A percentile compares a stretch with the other conserved stretches of the same genome.
Conservation (phyloP, 495 filamentous ascomycete species). For the Hypoxylon cercidicola region DNA sequence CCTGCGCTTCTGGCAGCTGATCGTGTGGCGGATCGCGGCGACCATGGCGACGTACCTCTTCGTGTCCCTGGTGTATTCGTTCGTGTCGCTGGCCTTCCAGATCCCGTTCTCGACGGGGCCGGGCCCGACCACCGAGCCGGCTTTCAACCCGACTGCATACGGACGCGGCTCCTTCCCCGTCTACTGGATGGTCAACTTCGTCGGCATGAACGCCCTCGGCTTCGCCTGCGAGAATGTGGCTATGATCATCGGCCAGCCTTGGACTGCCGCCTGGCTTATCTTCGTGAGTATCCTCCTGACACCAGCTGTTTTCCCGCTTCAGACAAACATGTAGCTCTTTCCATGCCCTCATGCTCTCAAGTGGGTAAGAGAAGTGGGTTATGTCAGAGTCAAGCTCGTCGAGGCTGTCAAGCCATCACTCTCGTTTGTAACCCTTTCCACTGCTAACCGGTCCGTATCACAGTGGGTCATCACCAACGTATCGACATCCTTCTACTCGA, state of each 20-base stretch:
- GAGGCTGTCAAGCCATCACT: not conserved
- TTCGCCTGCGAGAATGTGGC: constrained; percentile 78
- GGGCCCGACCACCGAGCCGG: constrained; percentile 56
- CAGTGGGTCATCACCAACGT: constrained; percentile 78
- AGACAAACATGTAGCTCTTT: not conserved
- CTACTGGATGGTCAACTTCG: constrained; percentile 80
- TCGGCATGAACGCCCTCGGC: constrained; percentile 74
- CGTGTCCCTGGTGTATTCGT: constrained; percentile 72
- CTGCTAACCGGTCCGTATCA: constrained; percentile 6
- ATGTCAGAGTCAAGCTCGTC: not conserved
- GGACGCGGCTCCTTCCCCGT: constrained; percentile 70
- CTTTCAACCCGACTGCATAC: constrained; percentile 66
- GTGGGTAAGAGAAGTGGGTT: not conserved
- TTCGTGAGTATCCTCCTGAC: constrained; percentile 52
- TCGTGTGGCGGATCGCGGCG: constrained; percentile 70
- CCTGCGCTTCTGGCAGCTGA: constrained; percentile 67
- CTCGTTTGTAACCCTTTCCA: no score
- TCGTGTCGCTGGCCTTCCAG: constrained; percentile 72
- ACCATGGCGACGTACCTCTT: constrained; percentile 72
- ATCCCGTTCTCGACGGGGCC: constrained; percentile 66
- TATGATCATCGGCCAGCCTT: constrained; percentile 74
- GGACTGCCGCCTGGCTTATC: constrained; percentile 76
- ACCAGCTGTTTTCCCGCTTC: no score
- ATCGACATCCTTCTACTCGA: constrained; percentile 69
- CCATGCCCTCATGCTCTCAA: not conserved